Base-by-base conservation (phyloP, 257 asterid species). In the Solanum sejunctum region DNA sequence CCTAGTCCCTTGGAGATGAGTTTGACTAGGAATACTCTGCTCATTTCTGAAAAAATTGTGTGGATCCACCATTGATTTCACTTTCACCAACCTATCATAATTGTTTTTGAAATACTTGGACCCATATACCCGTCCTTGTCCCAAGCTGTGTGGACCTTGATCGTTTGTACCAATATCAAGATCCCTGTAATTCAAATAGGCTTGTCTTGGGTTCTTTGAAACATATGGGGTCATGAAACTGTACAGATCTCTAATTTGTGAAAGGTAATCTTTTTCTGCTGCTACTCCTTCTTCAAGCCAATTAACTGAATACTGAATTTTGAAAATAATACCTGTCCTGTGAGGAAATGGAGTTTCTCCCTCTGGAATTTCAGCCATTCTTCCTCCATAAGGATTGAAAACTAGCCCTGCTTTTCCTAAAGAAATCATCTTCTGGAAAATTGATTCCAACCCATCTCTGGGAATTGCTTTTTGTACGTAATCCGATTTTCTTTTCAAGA, bases 161-260 rank as follows among this genome's bases (percentile, higher is more conserved):
- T 77, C 75, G 2, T 56, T 84, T 2, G 81, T 87, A 10, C 93
- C 95, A 47, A 89, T 84, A 43, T 92, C 93, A 3, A 91, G 36
- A 23, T 91, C 95, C 21, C 95, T 85, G 10, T 91, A 92, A 71
- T 91, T 91, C 6, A 91, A 86, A 39, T 23, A 91, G 5, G 93
- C 90, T 61, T 80, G 86, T 73, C 93, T 88, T 5, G 93, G 93
- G 6, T 89, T 85, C 21, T 72, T 72, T 20, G 91, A 84, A 77
- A 91, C 93, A 12, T 61, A 91, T 2, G 93, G 91, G 0, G 89
- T 52, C 93, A 89, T 86, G 43, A 83, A 91, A 17, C 58, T 52
- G 83, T 85, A 81, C 3, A 91, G 2, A 8, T 45, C 58, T 45
- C 90, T 83, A 0, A 69, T 9, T 6, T 57, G 72, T 0, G 28